Percentiles rank a stretch among this genome's conserved stretches.
phyloP scores from a whole-genome alignment of 441 rosid genomes.

The Populus hybrid region DNA sequence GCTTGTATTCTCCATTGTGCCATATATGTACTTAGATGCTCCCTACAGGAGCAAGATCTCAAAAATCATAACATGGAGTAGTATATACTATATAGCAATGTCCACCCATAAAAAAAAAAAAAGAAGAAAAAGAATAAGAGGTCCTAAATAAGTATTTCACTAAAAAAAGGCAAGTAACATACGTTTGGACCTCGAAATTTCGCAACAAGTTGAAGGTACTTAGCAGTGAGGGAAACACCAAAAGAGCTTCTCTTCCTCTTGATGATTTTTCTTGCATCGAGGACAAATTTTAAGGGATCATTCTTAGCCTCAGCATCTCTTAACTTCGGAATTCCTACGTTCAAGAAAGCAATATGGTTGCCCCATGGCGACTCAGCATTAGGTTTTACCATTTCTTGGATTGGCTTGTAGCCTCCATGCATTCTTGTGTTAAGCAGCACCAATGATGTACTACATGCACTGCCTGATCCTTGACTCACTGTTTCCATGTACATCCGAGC shows the following conservation, averaged over 20 bases:
- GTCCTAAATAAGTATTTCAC: neutral
- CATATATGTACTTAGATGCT: slow-evolving; percentile 17
- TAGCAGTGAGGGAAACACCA: slow-evolving; percentile 33
- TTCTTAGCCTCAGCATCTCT: neutral
- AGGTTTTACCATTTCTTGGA: slow-evolving; percentile 47
- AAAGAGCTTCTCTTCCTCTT: slow-evolving; percentile 36
- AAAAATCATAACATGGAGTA: neutral
- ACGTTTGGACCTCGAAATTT: slow-evolving; percentile 47
- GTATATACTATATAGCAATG: no score
- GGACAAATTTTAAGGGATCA: slow-evolving; percentile 35
- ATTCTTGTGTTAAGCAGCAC: slow-evolving; percentile 42
- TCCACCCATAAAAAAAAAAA: no score
- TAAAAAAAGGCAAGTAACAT: neutral
- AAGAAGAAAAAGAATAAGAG: neutral
- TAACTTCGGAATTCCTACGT: slow-evolving; percentile 33
- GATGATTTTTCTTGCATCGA: slow-evolving; percentile 27
- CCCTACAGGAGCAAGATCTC: slow-evolving; percentile 14
- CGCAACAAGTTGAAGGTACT: slow-evolving; percentile 26
- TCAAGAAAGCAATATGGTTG: slow-evolving; percentile 21
- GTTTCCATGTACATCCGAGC: slow-evolving; percentile 42
- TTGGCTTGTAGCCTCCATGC: slow-evolving; percentile 33
- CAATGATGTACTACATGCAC: slow-evolving; percentile 30
- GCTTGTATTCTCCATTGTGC: slow-evolving; percentile 32
- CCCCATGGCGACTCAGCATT: slow-evolving; percentile 18
- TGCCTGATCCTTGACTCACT: slow-evolving; percentile 3